Evolutionary conservation across 176 grass and related monocot species (phyloP).

Genomic region (Zizania latifolia): DNA sequence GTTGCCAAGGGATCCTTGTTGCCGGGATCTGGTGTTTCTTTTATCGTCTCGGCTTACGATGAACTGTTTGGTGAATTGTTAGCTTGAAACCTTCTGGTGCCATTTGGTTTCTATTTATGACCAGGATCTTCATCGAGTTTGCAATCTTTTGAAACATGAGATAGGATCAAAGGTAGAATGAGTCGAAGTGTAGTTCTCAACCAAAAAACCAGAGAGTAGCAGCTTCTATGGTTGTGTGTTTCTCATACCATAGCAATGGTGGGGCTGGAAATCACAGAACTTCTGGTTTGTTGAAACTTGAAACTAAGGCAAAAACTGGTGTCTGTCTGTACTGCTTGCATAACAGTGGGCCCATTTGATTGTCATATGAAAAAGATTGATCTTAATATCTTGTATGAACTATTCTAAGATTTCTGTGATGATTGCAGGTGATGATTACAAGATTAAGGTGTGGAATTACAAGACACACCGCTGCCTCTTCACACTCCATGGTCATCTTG

Average conservation of each 20-base stretch:
- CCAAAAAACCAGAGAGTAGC: not conserved
- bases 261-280: not conserved
- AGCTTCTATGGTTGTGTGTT: not conserved
- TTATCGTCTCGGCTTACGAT: not conserved
- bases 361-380: no score
- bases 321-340: not conserved
- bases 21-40: not conserved
- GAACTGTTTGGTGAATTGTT: not conserved
- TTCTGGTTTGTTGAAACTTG: not conserved
- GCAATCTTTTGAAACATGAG: not conserved
- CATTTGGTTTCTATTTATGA: not conserved
- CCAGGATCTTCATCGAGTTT: not conserved
- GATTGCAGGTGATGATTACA: slow-evolving; percentile 81
- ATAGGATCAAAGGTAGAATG: not conserved
- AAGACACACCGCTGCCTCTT: slow-evolving; percentile 92
- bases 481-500: slow-evolving; percentile 82
- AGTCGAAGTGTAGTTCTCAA: not conserved
- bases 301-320: not conserved
- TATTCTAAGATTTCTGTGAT: not conserved
- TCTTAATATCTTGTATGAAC: not conserved
- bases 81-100: not conserved
- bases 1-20: not conserved
- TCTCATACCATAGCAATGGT: not conserved
- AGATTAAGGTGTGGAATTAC: slow-evolving; percentile 97
- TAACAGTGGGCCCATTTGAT: no score